Evolutionary conservation across 2,329 filamentous ascomycete species (phyloP).

Genomic region (Zasmidium citrigriseum): DNA sequence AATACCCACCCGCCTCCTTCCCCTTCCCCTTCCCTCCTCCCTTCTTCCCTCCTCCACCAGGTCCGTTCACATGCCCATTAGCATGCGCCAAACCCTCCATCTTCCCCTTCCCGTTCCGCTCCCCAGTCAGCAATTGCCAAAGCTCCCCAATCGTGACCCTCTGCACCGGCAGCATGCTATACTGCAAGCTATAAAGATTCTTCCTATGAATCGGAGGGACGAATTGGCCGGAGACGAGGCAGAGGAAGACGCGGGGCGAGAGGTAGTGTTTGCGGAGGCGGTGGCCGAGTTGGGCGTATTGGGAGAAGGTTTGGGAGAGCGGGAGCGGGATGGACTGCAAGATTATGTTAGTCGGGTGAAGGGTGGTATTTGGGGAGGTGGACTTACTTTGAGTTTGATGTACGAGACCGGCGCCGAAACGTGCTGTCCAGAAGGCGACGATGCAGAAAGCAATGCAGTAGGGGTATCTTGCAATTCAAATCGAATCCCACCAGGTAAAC

Average conservation of each 20-base stretch:
- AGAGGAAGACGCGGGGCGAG: slow-evolving; percentile 82
- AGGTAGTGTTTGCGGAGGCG: slow-evolving; percentile 95
- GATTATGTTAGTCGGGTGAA: slow-evolving; percentile 12
- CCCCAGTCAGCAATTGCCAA: slow-evolving; percentile 57
- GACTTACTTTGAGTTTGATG: slow-evolving; percentile 76
- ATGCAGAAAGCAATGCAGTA: slow-evolving; percentile 27
- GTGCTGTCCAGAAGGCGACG: slow-evolving; percentile 8
- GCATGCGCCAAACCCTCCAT: neutral
- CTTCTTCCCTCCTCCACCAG: slow-evolving; percentile 16
- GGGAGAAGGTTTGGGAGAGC: slow-evolving; percentile 92
- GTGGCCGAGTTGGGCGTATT: slow-evolving; percentile 92
- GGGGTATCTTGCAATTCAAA: slow-evolving; percentile 84
- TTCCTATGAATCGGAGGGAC: slow-evolving; percentile 86
- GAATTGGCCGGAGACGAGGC: slow-evolving; percentile 85
- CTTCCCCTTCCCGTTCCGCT: slow-evolving; percentile 14
- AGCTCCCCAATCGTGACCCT: slow-evolving; percentile 81
- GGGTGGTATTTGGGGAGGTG: neutral
- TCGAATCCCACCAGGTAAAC: slow-evolving; percentile 84
- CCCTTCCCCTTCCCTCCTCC: slow-evolving; percentile 13
- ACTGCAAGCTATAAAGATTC: slow-evolving; percentile 93
- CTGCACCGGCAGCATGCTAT: slow-evolving; percentile 90
- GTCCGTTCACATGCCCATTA: slow-evolving; percentile 25
- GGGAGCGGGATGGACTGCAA: slow-evolving; percentile 80
- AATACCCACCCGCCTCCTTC: slow-evolving; percentile 22
- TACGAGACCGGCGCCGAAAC: slow-evolving; percentile 68